phyloP scores from a whole-genome alignment of 2,329 filamentous ascomycete genomes.

The Paradendryphiella salina region DNA sequence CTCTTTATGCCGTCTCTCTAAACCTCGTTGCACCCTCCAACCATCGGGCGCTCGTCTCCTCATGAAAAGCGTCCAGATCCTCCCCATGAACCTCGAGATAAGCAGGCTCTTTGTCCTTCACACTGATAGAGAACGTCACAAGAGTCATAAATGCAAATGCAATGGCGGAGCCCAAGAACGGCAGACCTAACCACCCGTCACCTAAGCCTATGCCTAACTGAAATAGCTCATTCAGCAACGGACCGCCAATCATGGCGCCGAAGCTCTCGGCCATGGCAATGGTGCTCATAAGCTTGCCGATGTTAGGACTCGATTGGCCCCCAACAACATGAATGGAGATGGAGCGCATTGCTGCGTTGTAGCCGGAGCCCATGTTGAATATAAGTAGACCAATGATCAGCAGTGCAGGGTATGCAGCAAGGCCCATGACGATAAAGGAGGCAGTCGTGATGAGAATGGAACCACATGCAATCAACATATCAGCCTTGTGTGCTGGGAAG shows the following conservation, averaged over 20 bases:
- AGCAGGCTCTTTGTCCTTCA: constrained; percentile 25
- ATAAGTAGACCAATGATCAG: constrained; percentile 53
- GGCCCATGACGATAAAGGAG: constrained; percentile 52
- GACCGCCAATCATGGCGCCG: constrained; percentile 53
- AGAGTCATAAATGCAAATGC: constrained; percentile 32
- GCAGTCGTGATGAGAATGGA: constrained; percentile 52
- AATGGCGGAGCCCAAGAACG: constrained; percentile 42
- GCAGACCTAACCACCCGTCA: constrained; percentile 53
- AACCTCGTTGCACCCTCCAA: constrained; percentile 5
- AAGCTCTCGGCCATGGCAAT: constrained; percentile 55
- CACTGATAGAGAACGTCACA: constrained; percentile 36
- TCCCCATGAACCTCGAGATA: constrained; percentile 26
- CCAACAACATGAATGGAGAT: constrained; percentile 55
- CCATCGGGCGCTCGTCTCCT: constrained; percentile 18
- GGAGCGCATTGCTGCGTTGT: constrained; percentile 52
- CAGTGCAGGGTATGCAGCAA: constrained; percentile 49
- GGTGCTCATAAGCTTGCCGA: constrained; percentile 55
- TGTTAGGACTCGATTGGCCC: constrained; percentile 48
- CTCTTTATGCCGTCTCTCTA: not conserved
- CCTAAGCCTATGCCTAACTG: constrained; percentile 53
- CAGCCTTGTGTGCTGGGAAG: constrained; percentile 48
- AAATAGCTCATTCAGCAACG: constrained; percentile 53
- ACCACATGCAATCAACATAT: constrained; percentile 52
- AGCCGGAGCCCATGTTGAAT: constrained; percentile 55
- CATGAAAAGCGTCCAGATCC: constrained; percentile 22